Percentiles rank a stretch among this genome's conserved stretches.
phyloP scores from a whole-genome alignment of 768 basidiomycete genomes.

The Naganishia antarctica region DNA sequence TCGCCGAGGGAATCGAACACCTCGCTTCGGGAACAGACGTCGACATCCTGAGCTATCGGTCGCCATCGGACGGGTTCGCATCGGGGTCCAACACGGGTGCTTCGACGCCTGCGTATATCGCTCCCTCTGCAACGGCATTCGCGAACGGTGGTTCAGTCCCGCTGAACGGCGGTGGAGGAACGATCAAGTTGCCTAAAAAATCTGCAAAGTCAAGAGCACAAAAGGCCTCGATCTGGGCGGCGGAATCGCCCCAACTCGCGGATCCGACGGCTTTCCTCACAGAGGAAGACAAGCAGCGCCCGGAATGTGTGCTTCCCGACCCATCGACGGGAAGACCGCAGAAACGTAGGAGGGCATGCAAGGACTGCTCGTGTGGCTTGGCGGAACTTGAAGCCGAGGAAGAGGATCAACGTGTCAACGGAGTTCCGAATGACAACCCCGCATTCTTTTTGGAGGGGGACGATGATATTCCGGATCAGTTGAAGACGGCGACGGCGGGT shows the following conservation, averaged over 20 bases:
- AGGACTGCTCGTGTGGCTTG: conserved; percentile 92
- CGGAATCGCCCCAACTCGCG: conserved; percentile 64
- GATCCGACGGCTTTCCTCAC: conserved; percentile 73
- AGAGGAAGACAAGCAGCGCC: conserved; percentile 71
- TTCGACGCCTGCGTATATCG: conserved; percentile 1
- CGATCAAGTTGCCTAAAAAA: conserved; percentile 37
- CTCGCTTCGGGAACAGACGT: conserved; percentile 33
- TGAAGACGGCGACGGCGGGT: conserved; percentile 43
- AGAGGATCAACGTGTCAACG: conserved; percentile 65
- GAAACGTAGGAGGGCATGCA: conserved; percentile 65
- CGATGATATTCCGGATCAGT: conserved; percentile 52
- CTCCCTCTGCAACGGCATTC: conserved; percentile 25
- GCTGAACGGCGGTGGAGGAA: conserved; percentile 22
- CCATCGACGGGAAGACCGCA: conserved; percentile 38
- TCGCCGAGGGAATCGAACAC: conserved; percentile 15
- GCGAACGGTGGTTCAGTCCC: conserved; percentile 25
- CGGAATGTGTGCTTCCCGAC: conserved; percentile 59
- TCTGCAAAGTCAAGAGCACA: conserved; percentile 58
- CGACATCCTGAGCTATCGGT: conserved; percentile 21
- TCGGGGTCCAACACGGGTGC: conserved; percentile 16
- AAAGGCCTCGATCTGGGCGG: conserved; percentile 84
- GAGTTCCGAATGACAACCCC: conserved; percentile 41
- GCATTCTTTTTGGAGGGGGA: conserved; percentile 55
- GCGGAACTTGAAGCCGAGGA: conserved; percentile 87
- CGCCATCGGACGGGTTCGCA: conserved; percentile 19